These are phyloP conservation scores for Arachnopeziza araneosa DNA, from an alignment of 2,329 filamentous ascomycete species.

Conservation along the genomic window DNA sequence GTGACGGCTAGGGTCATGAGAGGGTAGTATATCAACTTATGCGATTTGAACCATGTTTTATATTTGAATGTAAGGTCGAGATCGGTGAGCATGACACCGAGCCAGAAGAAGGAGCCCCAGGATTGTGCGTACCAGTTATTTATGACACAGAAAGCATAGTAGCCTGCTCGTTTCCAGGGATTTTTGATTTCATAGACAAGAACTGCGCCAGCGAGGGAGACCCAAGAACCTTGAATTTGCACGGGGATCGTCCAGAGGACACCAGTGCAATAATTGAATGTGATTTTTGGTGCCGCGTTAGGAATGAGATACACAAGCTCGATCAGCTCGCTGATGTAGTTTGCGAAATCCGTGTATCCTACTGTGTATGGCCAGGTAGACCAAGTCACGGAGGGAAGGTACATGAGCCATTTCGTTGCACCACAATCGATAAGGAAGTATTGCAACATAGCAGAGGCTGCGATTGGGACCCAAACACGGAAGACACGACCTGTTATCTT, in stretches of 20 bases:
- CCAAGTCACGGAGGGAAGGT: slow-evolving; percentile 41
- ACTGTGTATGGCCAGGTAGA: slow-evolving; percentile 42
- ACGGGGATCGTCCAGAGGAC: slow-evolving; percentile 46
- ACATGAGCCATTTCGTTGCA: slow-evolving; percentile 38
- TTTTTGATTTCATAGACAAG: slow-evolving; percentile 40
- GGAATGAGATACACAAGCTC: slow-evolving; percentile 42
- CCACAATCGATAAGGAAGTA: slow-evolving; percentile 43
- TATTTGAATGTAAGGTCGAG: slow-evolving; percentile 42
- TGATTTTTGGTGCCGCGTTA: slow-evolving; percentile 42
- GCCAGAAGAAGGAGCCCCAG: slow-evolving; percentile 42
- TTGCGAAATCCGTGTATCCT: slow-evolving; percentile 35
- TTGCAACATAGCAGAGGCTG: slow-evolving; percentile 38
- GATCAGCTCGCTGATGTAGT: slow-evolving; percentile 39
- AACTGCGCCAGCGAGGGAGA: slow-evolving; percentile 37
- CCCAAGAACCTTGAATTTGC: slow-evolving; percentile 42
- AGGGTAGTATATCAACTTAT: slow-evolving; percentile 33
- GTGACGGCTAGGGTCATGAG: slow-evolving; percentile 27
- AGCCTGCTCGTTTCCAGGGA: slow-evolving; percentile 40
- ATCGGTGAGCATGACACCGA: slow-evolving; percentile 40
- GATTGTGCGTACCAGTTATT: slow-evolving; percentile 42
- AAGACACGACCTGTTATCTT: slow-evolving; percentile 39
- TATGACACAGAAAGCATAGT: slow-evolving; percentile 38
- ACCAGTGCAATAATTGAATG: slow-evolving; percentile 43
- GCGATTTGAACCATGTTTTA: slow-evolving; percentile 33
- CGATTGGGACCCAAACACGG: slow-evolving; percentile 37